phyloP scores from a whole-genome alignment of 371 early-diverging fungal species.

The Apophysomyces variabilis region DNA sequence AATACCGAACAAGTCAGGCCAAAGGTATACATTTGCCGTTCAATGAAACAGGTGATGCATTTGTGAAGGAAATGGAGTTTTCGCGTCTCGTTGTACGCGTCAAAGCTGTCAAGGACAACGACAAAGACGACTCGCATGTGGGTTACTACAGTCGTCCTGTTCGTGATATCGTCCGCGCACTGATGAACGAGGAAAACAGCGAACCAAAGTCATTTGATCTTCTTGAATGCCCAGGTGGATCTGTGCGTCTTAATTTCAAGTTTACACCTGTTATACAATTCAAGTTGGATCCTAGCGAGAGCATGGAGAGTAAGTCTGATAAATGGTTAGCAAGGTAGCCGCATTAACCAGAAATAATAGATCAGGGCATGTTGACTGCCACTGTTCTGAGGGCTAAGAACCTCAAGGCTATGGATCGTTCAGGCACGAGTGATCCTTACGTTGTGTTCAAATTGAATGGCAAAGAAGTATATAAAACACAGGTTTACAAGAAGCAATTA shows the following conservation, averaged over 20 bases:
- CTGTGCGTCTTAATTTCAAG: constrained; percentile 28
- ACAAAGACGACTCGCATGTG: constrained; percentile 20
- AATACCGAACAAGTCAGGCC: constrained; percentile 27
- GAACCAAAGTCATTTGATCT: constrained; percentile 15
- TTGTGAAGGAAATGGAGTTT: constrained; percentile 42
- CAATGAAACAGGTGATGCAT: constrained; percentile 38
- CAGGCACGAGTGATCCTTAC: constrained; percentile 80
- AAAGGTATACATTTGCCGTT: constrained; percentile 28
- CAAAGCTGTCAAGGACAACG: constrained; percentile 22
- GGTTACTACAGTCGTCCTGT: constrained; percentile 28
- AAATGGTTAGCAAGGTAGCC: not conserved
- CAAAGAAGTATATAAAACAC: constrained; percentile 74
- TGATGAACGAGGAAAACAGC: constrained; percentile 6
- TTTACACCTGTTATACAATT: constrained; percentile 34
- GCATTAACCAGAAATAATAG: constrained; percentile 5
- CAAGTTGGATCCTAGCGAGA: constrained; percentile 35
- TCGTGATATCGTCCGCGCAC: constrained; percentile 22
- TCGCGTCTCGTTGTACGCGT: constrained; percentile 30
- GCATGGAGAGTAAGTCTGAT: constrained; percentile 36
- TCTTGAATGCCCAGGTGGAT: constrained; percentile 22
- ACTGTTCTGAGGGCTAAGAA: constrained; percentile 37
- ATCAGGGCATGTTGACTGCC: constrained; percentile 38
- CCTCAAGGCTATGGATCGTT: constrained; percentile 44
- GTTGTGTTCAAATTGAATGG: constrained; percentile 68
- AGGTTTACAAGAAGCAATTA: constrained; percentile 74